Percentiles rank a stretch among this genome's conserved stretches.
Evolutionary conservation across 306 rosid species (phyloP).

Genomic region (Quercus ilex): DNA sequence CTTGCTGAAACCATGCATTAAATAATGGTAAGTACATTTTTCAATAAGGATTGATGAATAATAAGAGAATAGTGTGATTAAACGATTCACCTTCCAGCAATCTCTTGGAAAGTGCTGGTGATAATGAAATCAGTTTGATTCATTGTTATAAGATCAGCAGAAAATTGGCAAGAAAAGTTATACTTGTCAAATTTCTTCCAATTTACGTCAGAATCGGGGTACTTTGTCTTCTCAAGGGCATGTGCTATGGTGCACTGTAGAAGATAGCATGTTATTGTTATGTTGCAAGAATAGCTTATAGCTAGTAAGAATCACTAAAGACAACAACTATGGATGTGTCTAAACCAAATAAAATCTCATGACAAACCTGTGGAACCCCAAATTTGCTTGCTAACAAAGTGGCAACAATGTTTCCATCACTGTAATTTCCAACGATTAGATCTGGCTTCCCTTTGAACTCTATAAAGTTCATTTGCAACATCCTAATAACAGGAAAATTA

Average conservation of each 20-base stretch:
- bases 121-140: slow-evolving; percentile 97
- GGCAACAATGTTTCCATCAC: slow-evolving; percentile 97
- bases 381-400: slow-evolving; percentile 87
- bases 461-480: slow-evolving; percentile 74
- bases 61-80: background rate
- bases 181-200: slow-evolving; percentile 91
- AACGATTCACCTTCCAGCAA: slow-evolving; percentile 82
- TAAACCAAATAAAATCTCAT: background rate
- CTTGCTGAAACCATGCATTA: slow-evolving; percentile 54
- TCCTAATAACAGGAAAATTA: slow-evolving; percentile 43
- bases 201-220: slow-evolving; percentile 94
- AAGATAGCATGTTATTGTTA: background rate
- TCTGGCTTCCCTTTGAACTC: slow-evolving; percentile 97
- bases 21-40: too few relatives aligned
- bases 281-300: background rate
- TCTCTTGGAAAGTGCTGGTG: slow-evolving; percentile 98
- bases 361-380: slow-evolving; percentile 83
- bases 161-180: slow-evolving; percentile 94
- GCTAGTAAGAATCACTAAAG: background rate
- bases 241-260: slow-evolving; percentile 95
- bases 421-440: slow-evolving; percentile 95
- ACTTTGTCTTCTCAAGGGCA: slow-evolving; percentile 97
- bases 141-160: slow-evolving; percentile 98
- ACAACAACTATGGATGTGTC: background rate
- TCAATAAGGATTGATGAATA: background rate